Evolutionary conservation across 352 stramenopile genomes (phyloP).

Genomic region (Bremia lactucae): DNA sequence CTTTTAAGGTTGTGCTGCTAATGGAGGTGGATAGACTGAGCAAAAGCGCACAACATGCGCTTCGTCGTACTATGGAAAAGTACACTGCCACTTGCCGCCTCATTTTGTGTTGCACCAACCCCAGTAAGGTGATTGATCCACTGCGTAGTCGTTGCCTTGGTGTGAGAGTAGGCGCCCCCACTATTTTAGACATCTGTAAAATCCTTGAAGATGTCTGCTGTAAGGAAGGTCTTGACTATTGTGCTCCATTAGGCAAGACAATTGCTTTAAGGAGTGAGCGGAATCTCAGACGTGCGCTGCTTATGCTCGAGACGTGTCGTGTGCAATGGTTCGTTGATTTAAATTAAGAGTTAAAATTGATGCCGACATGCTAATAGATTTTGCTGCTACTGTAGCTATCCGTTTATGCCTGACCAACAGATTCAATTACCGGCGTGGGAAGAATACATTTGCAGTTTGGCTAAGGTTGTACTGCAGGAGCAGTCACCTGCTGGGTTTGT

Average conservation of each 20-base stretch:
- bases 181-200: conserved; percentile 80
- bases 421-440: conserved; percentile 94
- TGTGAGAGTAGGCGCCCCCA: conserved; percentile 90
- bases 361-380: background rate
- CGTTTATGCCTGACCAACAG: conserved; percentile 71
- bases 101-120: conserved; percentile 96
- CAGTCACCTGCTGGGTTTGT: conserved; percentile 87
- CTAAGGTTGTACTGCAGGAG: conserved; percentile 89
- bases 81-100: conserved; percentile 91
- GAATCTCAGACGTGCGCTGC: conserved; percentile 93
- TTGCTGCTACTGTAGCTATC: conserved; percentile 41
- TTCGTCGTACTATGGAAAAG: conserved; percentile 97
- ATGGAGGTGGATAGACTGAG: conserved; percentile 97
- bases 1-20: conserved; percentile 92
- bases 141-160: conserved; percentile 92
- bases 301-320: conserved; percentile 95
- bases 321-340: conserved; percentile 44
- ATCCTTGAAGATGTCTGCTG: conserved; percentile 85
- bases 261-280: conserved; percentile 88
- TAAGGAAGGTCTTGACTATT: conserved; percentile 89
- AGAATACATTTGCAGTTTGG: conserved; percentile 92
- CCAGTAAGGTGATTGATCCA: conserved; percentile 96
- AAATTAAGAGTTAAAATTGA: background rate
- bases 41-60: conserved; percentile 93
- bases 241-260: conserved; percentile 80